phyloP scores from a whole-genome alignment of 768 basidiomycete species.

The Brasilioporus rufonigricans region DNA sequence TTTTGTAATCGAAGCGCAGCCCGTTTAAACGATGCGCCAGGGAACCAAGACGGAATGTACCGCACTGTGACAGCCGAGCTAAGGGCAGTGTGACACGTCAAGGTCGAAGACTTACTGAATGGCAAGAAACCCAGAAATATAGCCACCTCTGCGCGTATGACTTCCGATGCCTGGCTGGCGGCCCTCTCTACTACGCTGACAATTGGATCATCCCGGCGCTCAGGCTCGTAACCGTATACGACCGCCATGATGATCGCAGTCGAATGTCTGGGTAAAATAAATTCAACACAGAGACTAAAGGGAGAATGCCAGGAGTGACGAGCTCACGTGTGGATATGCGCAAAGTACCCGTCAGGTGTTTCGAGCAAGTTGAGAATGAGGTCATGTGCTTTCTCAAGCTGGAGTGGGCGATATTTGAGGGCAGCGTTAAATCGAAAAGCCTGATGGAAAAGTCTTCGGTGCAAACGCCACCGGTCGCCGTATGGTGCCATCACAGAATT shows the following conservation, averaged over 20 bases:
- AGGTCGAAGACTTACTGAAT: slow-evolving; percentile 30
- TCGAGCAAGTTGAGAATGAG: slow-evolving; percentile 27
- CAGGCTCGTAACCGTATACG: slow-evolving; percentile 31
- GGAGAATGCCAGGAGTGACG: neutral
- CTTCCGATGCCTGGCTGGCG: slow-evolving; percentile 16
- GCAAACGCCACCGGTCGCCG: slow-evolving; percentile 28
- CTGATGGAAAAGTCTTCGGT: slow-evolving; percentile 29
- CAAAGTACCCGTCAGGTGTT: slow-evolving; percentile 12
- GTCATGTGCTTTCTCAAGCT: slow-evolving; percentile 26
- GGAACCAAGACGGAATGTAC: slow-evolving; percentile 40
- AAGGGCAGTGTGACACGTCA: neutral
- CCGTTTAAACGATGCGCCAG: slow-evolving; percentile 37
- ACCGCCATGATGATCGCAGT: slow-evolving; percentile 29
- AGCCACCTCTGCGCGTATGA: slow-evolving; percentile 29
- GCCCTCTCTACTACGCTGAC: slow-evolving; percentile 26
- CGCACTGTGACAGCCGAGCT: slow-evolving; percentile 24
- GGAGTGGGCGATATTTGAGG: slow-evolving; percentile 19
- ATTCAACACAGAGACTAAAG: neutral
- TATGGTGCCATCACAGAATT: slow-evolving; percentile 30
- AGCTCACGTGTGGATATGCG: slow-evolving; percentile 28
- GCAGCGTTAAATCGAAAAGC: slow-evolving; percentile 23
- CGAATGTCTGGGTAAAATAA: slow-evolving; percentile 16
- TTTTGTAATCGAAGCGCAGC: slow-evolving; percentile 23
- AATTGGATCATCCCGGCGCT: slow-evolving; percentile 25
- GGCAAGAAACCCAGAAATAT: slow-evolving; percentile 37